Percentiles rank a stretch among this genome's conserved stretches.
phyloP scores from a whole-genome alignment of 2,329 filamentous ascomycete genomes.

The Sarocladium brachiariae region DNA sequence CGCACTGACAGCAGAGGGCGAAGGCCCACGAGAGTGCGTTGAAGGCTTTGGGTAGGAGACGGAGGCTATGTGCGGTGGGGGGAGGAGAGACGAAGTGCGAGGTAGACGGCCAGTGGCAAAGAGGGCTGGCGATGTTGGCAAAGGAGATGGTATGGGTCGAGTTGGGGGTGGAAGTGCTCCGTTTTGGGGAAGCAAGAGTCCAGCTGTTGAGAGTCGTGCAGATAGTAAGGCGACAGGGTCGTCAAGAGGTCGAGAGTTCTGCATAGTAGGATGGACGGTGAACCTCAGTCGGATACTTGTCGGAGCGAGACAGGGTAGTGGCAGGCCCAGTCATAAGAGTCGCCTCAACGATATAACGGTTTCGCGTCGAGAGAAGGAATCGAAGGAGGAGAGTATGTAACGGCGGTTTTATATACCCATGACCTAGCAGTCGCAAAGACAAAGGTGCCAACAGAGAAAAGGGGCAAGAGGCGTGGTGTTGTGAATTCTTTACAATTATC shows the following conservation, averaged over 20 bases:
- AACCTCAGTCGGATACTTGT: not conserved
- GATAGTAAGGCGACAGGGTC: conserved; percentile 4
- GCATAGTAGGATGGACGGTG: not conserved
- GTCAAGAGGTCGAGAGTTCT: conserved; percentile 6
- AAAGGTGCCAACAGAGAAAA: not conserved
- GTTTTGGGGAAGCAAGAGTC: conserved; percentile 11
- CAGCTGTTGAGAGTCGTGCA: conserved; percentile 5
- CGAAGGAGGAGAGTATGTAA: not conserved
- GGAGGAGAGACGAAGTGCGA: conserved; percentile 38
- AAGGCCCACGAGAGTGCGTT: conserved; percentile 9
- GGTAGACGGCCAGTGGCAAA: conserved; percentile 28
- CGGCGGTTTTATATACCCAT: not conserved
- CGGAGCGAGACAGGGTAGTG: conserved; percentile 1
- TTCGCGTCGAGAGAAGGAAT: not conserved
- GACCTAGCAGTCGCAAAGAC: not conserved
- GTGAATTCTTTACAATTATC: not conserved
- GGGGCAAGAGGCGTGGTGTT: not conserved
- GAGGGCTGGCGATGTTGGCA: conserved; percentile 16
- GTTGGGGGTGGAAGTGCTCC: conserved; percentile 4
- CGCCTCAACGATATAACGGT: too few relatives aligned
- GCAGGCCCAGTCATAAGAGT: not conserved
- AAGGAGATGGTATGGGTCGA: conserved; percentile 17
- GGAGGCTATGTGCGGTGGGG: conserved; percentile 27
- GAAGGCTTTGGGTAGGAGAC: conserved; percentile 12
- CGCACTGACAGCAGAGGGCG: conserved; percentile 10